Base-by-base conservation (phyloP, 164 flowering plant species). In the Brasenia schreberi region DNA sequence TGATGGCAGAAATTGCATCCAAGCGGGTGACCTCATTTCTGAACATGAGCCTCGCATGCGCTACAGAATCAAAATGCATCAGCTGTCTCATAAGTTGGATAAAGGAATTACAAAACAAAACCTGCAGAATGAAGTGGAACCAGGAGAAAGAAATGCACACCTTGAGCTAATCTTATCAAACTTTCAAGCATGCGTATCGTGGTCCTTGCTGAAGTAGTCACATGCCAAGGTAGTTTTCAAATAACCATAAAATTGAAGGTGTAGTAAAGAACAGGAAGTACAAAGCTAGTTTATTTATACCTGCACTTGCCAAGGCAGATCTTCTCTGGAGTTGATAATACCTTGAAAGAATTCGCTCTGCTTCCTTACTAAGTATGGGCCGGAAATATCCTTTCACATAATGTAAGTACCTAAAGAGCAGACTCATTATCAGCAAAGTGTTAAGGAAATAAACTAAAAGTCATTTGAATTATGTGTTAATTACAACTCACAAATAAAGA, bases 121-220 rank as follows among this genome's bases (percentile, higher is more conserved):
- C 14, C 53, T 45, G 4, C 53, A 45, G 53, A 45, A 7, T 45
- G 14, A 45, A 7, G 53, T 45, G 53, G 53, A 7, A 45, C 7
- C 7, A 7, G 53, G 14, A 49, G 53, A 6, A 44, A 44, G 7
- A 12, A 23, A 2, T 17, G 71, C 66, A 66, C 73, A 89, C 96
- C 98, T 82, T 94, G 99, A 70, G 97, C 99, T 53, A 94, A 75
- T 66, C 97, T 84, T 64, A 94, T 91, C 79, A 94, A 80, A 75
- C 96, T 91, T 76, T 91, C 99, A 71, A 94, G 86, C 99, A 94
- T 91, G 53, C 99, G 87, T 66, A 94, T 90, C 42, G 97, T 94
- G 69, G 95, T 94, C 70, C 99, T 87, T 68, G 99, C 96, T 89
- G 90, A 80, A 74, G 49, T 45, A 45, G 53, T 45, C 11, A 2